phyloP scores from a whole-genome alignment of 345 rosid species.

The Gossypium sturtianum region DNA sequence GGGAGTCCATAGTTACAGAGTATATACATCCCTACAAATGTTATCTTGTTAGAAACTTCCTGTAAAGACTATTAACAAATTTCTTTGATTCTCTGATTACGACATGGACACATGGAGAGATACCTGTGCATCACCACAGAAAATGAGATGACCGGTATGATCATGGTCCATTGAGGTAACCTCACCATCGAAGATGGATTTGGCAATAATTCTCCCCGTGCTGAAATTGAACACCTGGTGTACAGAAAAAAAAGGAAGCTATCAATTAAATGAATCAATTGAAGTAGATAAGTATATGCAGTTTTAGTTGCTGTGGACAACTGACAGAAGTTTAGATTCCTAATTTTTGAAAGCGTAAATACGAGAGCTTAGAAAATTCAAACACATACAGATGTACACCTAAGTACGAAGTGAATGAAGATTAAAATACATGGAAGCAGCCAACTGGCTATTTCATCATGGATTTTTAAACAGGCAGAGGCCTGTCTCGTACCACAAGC shows the following conservation, averaged over 20 bases:
- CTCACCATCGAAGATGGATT: constrained; percentile 46
- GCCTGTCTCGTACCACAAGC: not conserved
- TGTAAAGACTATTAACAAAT: not conserved
- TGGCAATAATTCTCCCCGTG: constrained; percentile 79
- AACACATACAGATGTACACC: not conserved
- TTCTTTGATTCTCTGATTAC: not conserved
- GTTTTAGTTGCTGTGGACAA: not conserved
- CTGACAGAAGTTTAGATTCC: not conserved
- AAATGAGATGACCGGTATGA: constrained; percentile 87
- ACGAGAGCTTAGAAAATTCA: not conserved
- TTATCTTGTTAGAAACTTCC: constrained; percentile 9
- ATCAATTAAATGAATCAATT: constrained; percentile 14
- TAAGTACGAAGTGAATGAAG: constrained; percentile 10
- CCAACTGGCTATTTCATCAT: not conserved
- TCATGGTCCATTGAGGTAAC: constrained; percentile 95
- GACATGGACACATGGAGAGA: not conserved
- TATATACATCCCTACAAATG: constrained; percentile 68
- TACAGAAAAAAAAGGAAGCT: constrained; percentile 15
- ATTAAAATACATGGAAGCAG: not conserved
- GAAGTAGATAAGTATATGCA: not conserved
- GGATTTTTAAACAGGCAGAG: not conserved
- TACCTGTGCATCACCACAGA: constrained; percentile 92
- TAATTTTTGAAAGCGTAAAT: not conserved
- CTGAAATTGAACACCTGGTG: constrained; percentile 89
- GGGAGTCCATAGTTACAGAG: constrained; percentile 75